Conservation (phyloP, 345 rosid genomes). For the Nephelium lappaceum region DNA sequence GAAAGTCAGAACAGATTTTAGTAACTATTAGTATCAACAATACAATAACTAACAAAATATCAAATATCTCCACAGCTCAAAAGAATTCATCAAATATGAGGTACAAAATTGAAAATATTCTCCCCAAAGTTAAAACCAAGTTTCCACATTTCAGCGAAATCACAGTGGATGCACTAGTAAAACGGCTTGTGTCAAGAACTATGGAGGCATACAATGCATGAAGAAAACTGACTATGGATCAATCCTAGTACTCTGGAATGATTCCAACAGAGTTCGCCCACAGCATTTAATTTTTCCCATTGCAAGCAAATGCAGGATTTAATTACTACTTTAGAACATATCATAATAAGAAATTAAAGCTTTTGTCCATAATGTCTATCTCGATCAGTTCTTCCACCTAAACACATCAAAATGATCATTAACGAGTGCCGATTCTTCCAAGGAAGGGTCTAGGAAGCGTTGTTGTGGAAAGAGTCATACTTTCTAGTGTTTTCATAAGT, state of each 20-base stretch:
- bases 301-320: background rate
- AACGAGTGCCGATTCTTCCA: background rate
- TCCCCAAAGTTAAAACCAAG: background rate
- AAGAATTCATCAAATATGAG: background rate
- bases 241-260: background rate
- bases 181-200: background rate
- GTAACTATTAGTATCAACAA: background rate
- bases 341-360: background rate
- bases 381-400: background rate
- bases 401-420: background rate
- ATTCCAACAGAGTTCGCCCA: background rate
- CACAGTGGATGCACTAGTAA: background rate
- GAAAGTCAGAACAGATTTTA: slow-evolving; percentile 26
- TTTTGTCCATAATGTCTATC: background rate
- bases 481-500: background rate
- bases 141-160: background rate
- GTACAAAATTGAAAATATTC: background rate
- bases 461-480: background rate
- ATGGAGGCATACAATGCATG: background rate
- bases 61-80: background rate
- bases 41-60: background rate
- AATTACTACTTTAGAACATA: background rate
- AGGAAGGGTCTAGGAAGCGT: background rate
- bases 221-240: background rate
- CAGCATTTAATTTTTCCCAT: background rate